These are phyloP conservation scores for Aristolochia californica DNA, from an alignment of 164 flowering plant genomes.

Conservation along the genomic window DNA sequence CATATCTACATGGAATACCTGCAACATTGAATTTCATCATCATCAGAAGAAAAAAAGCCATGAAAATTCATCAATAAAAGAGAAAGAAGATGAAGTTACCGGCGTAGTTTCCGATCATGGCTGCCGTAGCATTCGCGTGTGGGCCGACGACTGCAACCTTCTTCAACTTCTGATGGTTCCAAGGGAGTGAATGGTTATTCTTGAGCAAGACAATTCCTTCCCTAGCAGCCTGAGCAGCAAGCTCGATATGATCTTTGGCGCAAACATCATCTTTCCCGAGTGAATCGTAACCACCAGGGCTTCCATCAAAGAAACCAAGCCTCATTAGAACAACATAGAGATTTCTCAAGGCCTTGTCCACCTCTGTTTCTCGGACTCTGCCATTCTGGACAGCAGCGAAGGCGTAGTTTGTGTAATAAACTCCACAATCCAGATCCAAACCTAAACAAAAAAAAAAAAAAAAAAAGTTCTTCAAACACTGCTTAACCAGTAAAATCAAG, in stretches of 20 bases:
- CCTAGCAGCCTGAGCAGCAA: too few species aligned
- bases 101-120: constrained; percentile 44
- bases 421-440: constrained; percentile 47
- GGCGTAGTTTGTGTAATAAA: constrained; percentile 14
- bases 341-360: too few species aligned
- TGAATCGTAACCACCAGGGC: constrained; percentile 10
- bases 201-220: constrained; percentile 54
- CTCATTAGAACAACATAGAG: constrained; percentile 38
- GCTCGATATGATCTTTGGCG: constrained; percentile 25
- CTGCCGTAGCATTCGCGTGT: constrained; percentile 28
- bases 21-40: background rate
- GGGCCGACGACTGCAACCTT: constrained; percentile 41
- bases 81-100: constrained; percentile 8
- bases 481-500: background rate
- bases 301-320: constrained; percentile 38
- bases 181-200: constrained; percentile 26
- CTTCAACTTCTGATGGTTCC: constrained; percentile 2
- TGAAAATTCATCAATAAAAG: too few species aligned
- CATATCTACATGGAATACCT: constrained; percentile 18
- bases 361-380: constrained; percentile 14
- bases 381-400: constrained; percentile 20
- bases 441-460: background rate
- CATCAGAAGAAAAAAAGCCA: background rate
- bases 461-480: background rate
- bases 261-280: constrained; percentile 34